Base-by-base conservation (phyloP, 2,329 filamentous ascomycete species). In the Aureobasidium lini region DNA sequence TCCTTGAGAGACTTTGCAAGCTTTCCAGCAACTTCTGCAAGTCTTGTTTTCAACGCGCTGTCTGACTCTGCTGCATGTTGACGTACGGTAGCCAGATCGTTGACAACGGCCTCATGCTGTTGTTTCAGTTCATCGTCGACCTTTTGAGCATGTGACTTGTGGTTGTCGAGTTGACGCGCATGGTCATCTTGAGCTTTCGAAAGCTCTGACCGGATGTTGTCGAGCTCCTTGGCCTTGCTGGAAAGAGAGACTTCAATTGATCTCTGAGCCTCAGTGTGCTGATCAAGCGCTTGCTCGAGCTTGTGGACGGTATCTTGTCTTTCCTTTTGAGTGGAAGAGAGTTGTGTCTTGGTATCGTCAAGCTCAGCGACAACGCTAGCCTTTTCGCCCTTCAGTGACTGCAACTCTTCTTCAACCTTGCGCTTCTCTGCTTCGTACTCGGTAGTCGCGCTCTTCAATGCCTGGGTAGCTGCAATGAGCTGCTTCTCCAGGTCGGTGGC, bases 21-120 rank as follows among this genome's bases (percentile, higher is more conserved):
- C 23, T 62, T 61, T 15, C 61, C 65, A 11, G 67, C 65, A n/a
- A 68, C 60, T 13, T 66, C 65, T n/a, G 66, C 67, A 10, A 68
- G 60, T 52, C 66, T 68, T 6, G 57, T 49, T 44, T 68, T 67
- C 31, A 63, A 43, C 28, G 62, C 56, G 10, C 13, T 37, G 23
- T 59, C 43, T 15, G 54, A 46, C 28, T 66, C 65, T 13, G 60
- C 52, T 29, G 58, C 57, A 16, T 32, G 39, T 7, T 59, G 43
- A 9, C 40, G 60, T 13, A 47, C 18, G 23, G 9, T 34, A 8
- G 46, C 39, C 11, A 58, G 23, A 13, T 61, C 61, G 9, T 56
- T 59, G 8, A 54, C 36, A 15, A 53, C 40, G 4, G 50, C 42
- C 9, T 65, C 48, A 10, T 64, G 54, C 16, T 63, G 49, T 28